Percentiles rank a stretch among this genome's conserved stretches.
phyloP scores from a whole-genome alignment of 202 grass and related monocot genomes.

The Miscanthus sacchariflorus region DNA sequence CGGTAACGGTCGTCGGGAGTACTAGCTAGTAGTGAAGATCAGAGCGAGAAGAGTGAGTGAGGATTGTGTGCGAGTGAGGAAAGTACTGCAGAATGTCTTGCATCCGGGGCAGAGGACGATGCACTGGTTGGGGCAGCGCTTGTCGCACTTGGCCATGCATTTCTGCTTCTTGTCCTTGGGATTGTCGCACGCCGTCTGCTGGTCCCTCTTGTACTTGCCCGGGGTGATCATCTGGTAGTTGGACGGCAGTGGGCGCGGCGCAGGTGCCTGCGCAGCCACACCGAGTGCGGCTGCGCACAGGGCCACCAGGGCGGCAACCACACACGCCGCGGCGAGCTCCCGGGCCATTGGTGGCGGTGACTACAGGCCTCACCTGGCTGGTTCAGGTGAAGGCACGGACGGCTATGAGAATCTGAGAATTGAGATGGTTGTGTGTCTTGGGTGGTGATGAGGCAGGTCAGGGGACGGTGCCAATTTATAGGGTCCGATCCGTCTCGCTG shows the following conservation, averaged over 20 bases:
- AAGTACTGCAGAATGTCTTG: conserved; percentile 45
- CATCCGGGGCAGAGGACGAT: conserved; percentile 57
- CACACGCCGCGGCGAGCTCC: not conserved
- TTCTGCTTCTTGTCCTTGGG: not conserved
- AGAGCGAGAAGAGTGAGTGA: too few species aligned
- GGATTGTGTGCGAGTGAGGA: too few species aligned
- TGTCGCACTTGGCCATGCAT: conserved; percentile 46
- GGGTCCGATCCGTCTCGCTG: not conserved
- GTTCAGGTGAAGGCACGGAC: not conserved
- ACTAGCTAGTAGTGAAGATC: too few species aligned
- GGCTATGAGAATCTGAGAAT: not conserved
- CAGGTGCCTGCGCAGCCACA: not conserved
- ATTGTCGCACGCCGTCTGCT: conserved; percentile 20
- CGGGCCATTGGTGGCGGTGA: not conserved
- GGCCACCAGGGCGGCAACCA: not conserved
- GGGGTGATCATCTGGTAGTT: not conserved
- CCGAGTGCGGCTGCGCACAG: not conserved
- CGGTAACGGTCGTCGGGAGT: too few species aligned
- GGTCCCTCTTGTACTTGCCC: conserved; percentile 11
- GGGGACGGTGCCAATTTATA: not conserved
- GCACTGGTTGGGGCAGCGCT: conserved; percentile 47
- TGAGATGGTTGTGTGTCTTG: not conserved
- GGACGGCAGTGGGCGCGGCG: not conserved
- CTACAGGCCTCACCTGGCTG: not conserved
- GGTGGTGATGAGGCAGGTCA: not conserved